Evolutionary conservation across 371 early-diverging fungal species (phyloP), one percentile per base, ranked within the genome.

Genomic region (Amoeboradix gromovi): DNA sequence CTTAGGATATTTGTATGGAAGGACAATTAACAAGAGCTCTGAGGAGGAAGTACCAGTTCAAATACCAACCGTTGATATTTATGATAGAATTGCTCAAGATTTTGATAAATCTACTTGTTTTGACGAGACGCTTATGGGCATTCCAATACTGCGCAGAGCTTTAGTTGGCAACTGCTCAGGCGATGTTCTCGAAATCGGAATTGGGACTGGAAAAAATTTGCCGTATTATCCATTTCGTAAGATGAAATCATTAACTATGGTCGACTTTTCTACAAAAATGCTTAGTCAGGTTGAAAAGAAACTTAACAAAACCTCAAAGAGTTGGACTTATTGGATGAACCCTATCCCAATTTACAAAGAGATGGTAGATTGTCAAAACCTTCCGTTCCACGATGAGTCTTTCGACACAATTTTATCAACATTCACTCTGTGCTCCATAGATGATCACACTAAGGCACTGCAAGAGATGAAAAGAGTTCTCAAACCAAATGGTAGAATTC

Each of bases 351-450:
- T 16, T 77, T 79, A 29, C 67, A 74, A 31, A 12, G 5, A 12
- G 22, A 71, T 71, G 29, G 73, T 72, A 30, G 79, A 78, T 69
- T 77, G 78, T 29, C 74, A 81, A 31, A 70, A 74, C 0, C 71
- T 81, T 0, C 71, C 71, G 1, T 81, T 79, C 29, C 72, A 75
- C 1, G 75, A 74, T n/a, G 69, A 71, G 17, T 71, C 73, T 27
- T 85, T 77, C 71, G 89, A 90, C 72, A 87, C 88, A 0, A 85
- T 90, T 17, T 78, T 90, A 0, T 84, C 85, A 70, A 87, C 89
- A 0, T 88, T 90, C 78, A 87, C 87, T 0, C 72, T 90, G 5
- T 90, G 91, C 73, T 84, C 85, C 28, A 82, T 82, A 70, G 69
- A 73, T 1, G 84, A 87, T 73, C 89, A 88, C 0, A 83, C 83